phyloP scores from a whole-genome alignment of 805 yeast genomes.

The Kluyveromyces dobzhanskii region DNA sequence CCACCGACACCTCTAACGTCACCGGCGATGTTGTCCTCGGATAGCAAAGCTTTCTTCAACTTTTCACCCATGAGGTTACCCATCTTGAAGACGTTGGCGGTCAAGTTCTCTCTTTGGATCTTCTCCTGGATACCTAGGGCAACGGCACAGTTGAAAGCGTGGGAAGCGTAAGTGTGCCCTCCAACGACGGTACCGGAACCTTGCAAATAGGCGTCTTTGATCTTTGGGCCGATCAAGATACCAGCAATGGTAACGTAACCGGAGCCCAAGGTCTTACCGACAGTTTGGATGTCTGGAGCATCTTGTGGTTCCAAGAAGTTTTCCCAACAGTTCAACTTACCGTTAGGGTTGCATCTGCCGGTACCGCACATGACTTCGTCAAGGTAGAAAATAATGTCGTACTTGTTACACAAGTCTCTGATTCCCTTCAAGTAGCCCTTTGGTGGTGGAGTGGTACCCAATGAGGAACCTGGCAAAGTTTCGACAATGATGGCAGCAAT shows the following conservation, averaged over 20 bases:
- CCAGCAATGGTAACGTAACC: constrained; percentile 45
- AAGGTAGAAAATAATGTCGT: constrained; percentile 40
- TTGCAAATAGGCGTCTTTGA: constrained; percentile 30
- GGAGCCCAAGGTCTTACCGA: constrained; percentile 42
- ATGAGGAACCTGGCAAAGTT: constrained; percentile 40
- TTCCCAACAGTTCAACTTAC: constrained; percentile 41
- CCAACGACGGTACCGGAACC: constrained; percentile 37
- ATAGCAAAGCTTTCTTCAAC: constrained; percentile 29
- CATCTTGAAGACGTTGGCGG: constrained; percentile 35
- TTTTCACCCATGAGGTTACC: constrained; percentile 37
- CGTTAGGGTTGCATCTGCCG: constrained; percentile 38
- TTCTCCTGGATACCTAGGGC: constrained; percentile 40
- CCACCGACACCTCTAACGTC: constrained; percentile 59
- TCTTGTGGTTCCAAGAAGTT: constrained; percentile 31
- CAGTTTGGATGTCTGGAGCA: constrained; percentile 40
- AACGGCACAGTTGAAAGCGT: constrained; percentile 39
- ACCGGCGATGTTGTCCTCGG: constrained; percentile 37
- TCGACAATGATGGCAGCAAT: constrained; percentile 38
- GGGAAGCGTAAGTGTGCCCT: constrained; percentile 46
- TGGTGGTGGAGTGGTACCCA: constrained; percentile 38
- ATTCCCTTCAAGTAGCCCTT: constrained; percentile 41
- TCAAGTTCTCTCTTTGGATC: constrained; percentile 26
- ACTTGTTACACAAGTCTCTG: constrained; percentile 41
- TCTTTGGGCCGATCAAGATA: constrained; percentile 34
- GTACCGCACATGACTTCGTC: constrained; percentile 56